phyloP scores from a whole-genome alignment of 1,284 basidiomycete species.

The Ustilago curta region DNA sequence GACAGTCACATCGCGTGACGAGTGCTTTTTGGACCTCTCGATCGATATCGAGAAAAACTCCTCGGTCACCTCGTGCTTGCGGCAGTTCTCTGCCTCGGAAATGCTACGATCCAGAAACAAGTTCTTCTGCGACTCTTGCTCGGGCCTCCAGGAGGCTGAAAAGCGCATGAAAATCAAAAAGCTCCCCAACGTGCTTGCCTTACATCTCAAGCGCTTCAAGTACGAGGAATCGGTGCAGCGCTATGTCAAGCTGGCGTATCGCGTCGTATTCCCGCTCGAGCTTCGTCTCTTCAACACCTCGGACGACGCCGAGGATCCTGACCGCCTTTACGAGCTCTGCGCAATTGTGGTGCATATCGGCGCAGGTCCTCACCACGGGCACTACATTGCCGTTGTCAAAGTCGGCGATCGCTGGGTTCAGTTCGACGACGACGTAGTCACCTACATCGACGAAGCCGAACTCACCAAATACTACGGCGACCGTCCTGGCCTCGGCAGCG shows the following conservation, averaged over 20 bases:
- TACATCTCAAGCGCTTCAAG: constrained; percentile 98
- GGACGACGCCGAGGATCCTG: constrained; percentile 88
- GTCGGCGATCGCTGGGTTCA: constrained; percentile 85
- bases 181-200: constrained; percentile 89
- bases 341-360: constrained; percentile 98
- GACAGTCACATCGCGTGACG: constrained; percentile 87
- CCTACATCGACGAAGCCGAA: constrained; percentile 85
- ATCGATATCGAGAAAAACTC: constrained; percentile 98
- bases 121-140: constrained; percentile 97
- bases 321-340: constrained; percentile 89
- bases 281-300: constrained; percentile 95
- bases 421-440: constrained; percentile 95
- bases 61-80: constrained; percentile 91
- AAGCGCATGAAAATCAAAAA: constrained; percentile 99
- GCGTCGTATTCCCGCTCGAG: constrained; percentile 94
- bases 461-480: constrained; percentile 96
- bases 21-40: constrained; percentile 94
- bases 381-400: constrained; percentile 95
- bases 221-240: constrained; percentile 89
- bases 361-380: constrained; percentile 93
- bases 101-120: constrained; percentile 98
- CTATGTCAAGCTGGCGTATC: constrained; percentile 93
- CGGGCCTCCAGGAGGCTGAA: constrained; percentile 95
- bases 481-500: constrained; percentile 80
- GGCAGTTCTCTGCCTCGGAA: constrained; percentile 95